Base-by-base conservation (phyloP, 352 stramenopile genomes). In the Plasmopara halstedii region DNA sequence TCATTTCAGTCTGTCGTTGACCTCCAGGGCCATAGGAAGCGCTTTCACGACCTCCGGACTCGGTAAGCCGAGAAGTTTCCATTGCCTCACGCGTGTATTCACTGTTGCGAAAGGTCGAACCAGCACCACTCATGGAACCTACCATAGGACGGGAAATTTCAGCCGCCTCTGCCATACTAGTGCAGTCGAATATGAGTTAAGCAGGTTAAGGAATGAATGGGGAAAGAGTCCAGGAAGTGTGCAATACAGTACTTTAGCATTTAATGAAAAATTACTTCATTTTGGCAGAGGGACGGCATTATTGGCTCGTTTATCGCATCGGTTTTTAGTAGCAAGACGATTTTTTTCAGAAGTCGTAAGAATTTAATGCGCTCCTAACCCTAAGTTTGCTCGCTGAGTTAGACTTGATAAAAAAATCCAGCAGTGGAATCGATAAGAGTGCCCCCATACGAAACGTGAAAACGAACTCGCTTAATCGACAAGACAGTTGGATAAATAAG, bases 1-100 rank as follows among this genome's bases (percentile, higher is more conserved):
- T 74, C 64, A 83, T 83, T 55, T 87, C 72, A 11, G 72, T 87
- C 46, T 62, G 58, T 3, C 70, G 72, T 27, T 60, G 53, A 11
- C 53, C 49, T 22, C 15, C 29, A 1, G 47, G 41, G 15, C 55
- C 61, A 45, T 51, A 67, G 23, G 52, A 53, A 21, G 43, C 51
- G 19, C 58, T 53, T 17, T 67, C 53, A 7, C 58, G 46, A n/a
- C 50, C 35, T 14, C 44, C 48, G 6, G 51, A 66, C 25, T 86
- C 71, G 17, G 70, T 83, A 2, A 57, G 36, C 2, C 63, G 51
- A 8, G 39, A 54, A 0, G 54, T 46, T 19, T 69, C 56, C 40
- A 70, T 36, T 15, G 18, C 36, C 0, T 63, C 58, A 14, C 42
- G 34, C 7, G 51, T 50, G 40, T 42, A 64, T 44, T 77, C 67